Base-by-base conservation (phyloP, 1,139 yeast species). In the Zygotorulaspora mrakii region DNA sequence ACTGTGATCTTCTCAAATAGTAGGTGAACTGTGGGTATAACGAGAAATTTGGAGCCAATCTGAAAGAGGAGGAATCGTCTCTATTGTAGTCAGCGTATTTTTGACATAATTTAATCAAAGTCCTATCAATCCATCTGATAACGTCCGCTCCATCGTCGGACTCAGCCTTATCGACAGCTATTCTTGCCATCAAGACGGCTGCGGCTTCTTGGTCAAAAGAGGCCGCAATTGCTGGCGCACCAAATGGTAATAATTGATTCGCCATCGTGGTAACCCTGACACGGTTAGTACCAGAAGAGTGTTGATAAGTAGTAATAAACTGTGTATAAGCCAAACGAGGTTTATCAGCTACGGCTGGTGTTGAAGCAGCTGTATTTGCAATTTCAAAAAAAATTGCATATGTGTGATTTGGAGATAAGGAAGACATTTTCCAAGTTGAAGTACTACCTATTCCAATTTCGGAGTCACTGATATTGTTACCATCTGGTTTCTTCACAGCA, bases 181-280 rank as follows among this genome's bases (percentile, higher is more conserved):
- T 81, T 62, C 98, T 76, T 1, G 97, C 84, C 88, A 89, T 86
- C 50, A 91, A 72, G 1, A 89, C 97, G 6, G 97, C 96, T 8
- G 98, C 96, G 13, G 97, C 96, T 65, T 91, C 98, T 69, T 94
- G 98, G 66, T 91, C 99, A 64, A 91, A 91, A n/a, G 94, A 72
- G 23, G 69, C 69, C 6, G 78, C 73, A 47, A 75, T 70, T 26
- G 66, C 67, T 23, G 74, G 74, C 40, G 70, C 73, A 38, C 78
- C 80, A 26, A 64, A 54, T 46, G 71, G 70, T 18, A 70, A 77
- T 57, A 82, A 68, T 52, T 77, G 75, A 53, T 86, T 80, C 31
- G 82, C 79, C 25, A 86, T 73, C 1, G 98, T 91, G 20, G 98
- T 91, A 33, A 91, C 97, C 57, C 97, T 79, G 47, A 87, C 73